A percentile compares a stretch with the other conserved stretches of the same genome.
Evolutionary conservation across 805 yeast species (phyloP).

Genomic region (Kodamaea laetipori): DNA sequence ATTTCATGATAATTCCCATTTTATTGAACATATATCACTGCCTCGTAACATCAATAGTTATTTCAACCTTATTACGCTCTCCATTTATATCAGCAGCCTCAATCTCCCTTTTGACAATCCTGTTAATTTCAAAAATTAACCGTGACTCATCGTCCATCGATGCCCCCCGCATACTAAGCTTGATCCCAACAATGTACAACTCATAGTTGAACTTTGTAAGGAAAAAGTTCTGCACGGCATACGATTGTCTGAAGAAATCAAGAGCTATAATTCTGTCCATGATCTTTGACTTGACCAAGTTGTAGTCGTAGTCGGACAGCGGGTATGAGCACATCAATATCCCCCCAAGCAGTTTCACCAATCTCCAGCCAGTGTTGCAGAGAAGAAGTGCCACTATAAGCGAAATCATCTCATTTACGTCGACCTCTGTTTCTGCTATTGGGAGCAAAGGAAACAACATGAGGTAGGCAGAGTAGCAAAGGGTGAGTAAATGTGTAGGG

Average conservation of each 20-base stretch:
- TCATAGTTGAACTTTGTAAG: conserved; percentile 65
- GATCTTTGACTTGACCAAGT: conserved; percentile 40
- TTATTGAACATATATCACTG: too few relatives aligned
- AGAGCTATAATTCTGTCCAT: conserved; percentile 47
- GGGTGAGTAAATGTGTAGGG: conserved; percentile 51
- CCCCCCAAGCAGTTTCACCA: conserved; percentile 54
- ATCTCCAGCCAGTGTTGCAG: conserved; percentile 52
- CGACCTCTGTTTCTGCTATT: conserved; percentile 31
- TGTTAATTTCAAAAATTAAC: conserved; percentile 51
- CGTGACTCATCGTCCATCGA: conserved; percentile 68
- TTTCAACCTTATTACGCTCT: conserved; percentile 30
- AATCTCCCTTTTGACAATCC: conserved; percentile 42
- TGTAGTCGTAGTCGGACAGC: conserved; percentile 39
- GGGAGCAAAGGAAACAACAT: conserved; percentile 45
- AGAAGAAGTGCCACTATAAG: conserved; percentile 46
- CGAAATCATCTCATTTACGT: conserved; percentile 49
- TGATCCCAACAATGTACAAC: conserved; percentile 57
- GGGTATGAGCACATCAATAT: conserved; percentile 59
- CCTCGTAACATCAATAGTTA: conserved; percentile 44
- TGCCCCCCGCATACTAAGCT: conserved; percentile 64
- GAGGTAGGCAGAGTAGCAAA: conserved; percentile 43
- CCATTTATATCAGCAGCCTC: conserved; percentile 22
- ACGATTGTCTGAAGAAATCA: conserved; percentile 54
- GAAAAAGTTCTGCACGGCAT: conserved; percentile 49
- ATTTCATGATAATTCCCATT: too few relatives aligned